phyloP scores from a whole-genome alignment of 257 asterid genomes.

The Pogostemon cablin region DNA sequence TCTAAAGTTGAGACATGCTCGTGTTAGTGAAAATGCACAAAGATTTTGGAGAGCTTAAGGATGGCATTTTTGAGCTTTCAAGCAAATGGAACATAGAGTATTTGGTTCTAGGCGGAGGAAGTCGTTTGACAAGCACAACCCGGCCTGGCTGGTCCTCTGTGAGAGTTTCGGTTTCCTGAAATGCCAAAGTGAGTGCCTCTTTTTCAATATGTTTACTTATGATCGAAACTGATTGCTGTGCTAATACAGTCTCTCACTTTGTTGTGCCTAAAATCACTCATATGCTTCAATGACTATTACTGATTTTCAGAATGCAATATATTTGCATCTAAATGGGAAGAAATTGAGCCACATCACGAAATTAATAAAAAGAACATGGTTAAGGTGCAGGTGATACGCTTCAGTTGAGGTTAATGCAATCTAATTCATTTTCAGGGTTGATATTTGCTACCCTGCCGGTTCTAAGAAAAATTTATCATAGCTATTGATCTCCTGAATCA shows the following conservation, averaged over 20 bases:
- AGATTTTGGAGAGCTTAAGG: conserved; percentile 89
- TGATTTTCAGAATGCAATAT: conserved; percentile 15
- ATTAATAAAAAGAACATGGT: background rate
- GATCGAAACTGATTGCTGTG: background rate
- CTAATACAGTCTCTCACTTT: background rate
- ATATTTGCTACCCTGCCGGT: background rate
- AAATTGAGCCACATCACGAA: background rate
- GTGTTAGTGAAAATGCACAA: conserved; percentile 68
- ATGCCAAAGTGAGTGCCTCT: background rate
- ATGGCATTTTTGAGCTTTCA: conserved; percentile 68
- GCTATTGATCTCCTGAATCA: background rate
- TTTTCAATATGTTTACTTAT: background rate
- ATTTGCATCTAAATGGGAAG: background rate
- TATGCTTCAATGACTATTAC: conserved; percentile 12
- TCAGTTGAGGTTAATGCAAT: background rate
- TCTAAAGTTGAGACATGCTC: conserved; percentile 67
- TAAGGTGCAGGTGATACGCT: background rate
- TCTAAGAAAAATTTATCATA: background rate
- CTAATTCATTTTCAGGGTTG: background rate
- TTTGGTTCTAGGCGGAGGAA: background rate
- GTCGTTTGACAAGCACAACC: background rate
- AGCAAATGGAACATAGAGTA: background rate
- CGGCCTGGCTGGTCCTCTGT: background rate
- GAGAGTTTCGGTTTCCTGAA: conserved; percentile 1
- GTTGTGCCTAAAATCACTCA: background rate